These are phyloP conservation scores for Phaeomoniella chlamydospora DNA, from an alignment of 2,329 filamentous ascomycete species.

Conservation along the genomic window DNA sequence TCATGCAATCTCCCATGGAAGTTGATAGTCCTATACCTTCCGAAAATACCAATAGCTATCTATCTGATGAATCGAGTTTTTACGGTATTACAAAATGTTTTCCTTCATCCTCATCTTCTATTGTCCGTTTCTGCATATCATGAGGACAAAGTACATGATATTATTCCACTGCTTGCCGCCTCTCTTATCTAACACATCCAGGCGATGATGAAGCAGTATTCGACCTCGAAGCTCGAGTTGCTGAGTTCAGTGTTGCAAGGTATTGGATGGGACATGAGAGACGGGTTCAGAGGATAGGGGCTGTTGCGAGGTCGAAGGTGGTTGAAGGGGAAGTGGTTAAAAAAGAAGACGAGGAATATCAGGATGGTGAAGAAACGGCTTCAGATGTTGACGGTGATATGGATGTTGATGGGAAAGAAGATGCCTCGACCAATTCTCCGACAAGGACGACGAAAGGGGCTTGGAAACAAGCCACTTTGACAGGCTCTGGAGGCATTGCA, in stretches of 20 bases:
- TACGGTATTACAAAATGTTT: constrained; percentile 18
- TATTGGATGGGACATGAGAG: constrained; percentile 1
- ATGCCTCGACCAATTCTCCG: no score
- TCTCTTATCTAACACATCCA: constrained; percentile 8
- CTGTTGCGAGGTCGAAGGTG: background rate
- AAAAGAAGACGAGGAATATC: background rate
- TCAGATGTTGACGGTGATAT: background rate
- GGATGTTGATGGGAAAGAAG: background rate
- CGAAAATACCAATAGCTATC: no score
- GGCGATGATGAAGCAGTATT: constrained; percentile 2
- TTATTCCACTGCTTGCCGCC: constrained; percentile 36
- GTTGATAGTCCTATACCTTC: no score
- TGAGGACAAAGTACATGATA: constrained; percentile 42
- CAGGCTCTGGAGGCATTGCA: constrained; percentile 2
- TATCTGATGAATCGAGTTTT: constrained; percentile 30
- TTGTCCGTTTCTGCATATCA: constrained; percentile 15
- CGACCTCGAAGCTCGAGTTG: constrained; percentile 1
- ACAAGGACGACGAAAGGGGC: no score
- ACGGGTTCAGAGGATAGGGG: background rate
- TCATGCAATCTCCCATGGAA: no score
- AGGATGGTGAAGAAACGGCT: constrained; percentile 1
- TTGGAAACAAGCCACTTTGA: no score
- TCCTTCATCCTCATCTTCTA: background rate
- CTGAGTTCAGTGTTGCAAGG: constrained; percentile 2
- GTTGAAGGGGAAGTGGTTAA: background rate